Base-by-base conservation (phyloP, 352 stramenopile genomes). In the Globisporangium takayamanum region DNA sequence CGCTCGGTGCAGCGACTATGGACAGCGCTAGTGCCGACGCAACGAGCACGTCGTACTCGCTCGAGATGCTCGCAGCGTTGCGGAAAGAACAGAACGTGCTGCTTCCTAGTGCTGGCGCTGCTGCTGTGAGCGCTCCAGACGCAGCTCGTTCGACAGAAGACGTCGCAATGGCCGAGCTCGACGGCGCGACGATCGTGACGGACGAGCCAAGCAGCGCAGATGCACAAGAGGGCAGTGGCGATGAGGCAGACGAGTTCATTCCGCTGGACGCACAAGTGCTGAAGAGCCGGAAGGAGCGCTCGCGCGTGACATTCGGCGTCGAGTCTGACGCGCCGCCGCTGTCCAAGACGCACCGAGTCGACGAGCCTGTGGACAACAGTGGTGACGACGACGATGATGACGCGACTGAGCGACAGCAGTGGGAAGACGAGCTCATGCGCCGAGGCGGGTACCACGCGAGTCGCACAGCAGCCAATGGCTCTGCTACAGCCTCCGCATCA, bases 401-500 rank as follows among this genome's bases (percentile, higher is more conserved):
- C 14, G 74, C 80, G 30, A 68, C 78, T 7, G 72, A 82, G 50
- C 84, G 50, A 36, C 74, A 63, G 42, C 72, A 63, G 3, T 92
- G 82, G 82, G 82, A 92, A 48, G 80, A 89, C 64, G 80, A 92
- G 46, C 64, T 92, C 10, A 89, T 92, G 77, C 78, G 82, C 18
- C 69, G 82, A 45, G 82, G 80, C 12, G 82, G 82, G 2, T 78
- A 80, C 57, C 66, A 75, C 18, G 39, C 68, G 0, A 33, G 44
- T 39, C 33, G 33, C 33, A 12, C 33, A 64, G 44, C 18, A 10
- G 57, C n/a, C 25, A 50, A 14, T 50, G 47, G n/a, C 14, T 14
- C 48, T 20, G 25, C 48, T 14, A 42, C 54, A 53, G 5, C 59
- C 59, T 16, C 46, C 36, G 6, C 64, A 57, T 55, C 30, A 3